These are phyloP conservation scores for Termitomyces sp. DNA, from an alignment of 768 basidiomycete genomes.

Conservation along the genomic window DNA sequence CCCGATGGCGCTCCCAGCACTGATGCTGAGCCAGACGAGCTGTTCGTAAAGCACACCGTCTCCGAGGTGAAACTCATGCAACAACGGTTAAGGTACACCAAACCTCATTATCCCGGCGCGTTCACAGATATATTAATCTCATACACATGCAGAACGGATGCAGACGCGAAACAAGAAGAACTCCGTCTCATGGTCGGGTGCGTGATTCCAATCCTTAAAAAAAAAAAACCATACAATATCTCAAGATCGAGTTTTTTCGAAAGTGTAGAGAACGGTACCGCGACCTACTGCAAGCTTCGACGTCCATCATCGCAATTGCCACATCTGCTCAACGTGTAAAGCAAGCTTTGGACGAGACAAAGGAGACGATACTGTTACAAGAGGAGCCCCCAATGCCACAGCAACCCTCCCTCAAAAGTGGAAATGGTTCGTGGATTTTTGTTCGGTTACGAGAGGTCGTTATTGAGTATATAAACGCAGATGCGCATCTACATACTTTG, in stretches of 20 bases:
- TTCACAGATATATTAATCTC: neutral
- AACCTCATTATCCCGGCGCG: neutral
- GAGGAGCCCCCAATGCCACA: constrained; percentile 42
- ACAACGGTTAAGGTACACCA: constrained; percentile 59
- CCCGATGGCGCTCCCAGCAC: constrained; percentile 18
- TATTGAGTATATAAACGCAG: constrained; percentile 30
- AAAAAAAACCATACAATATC: constrained; percentile 5
- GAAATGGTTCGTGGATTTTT: constrained; percentile 35
- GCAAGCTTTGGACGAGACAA: constrained; percentile 61
- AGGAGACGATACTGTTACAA: constrained; percentile 47
- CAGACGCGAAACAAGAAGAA: constrained; percentile 85
- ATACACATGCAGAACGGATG: constrained; percentile 69
- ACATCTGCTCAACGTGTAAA: constrained; percentile 64
- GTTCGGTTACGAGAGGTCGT: constrained; percentile 2
- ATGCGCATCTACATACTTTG: constrained; percentile 62
- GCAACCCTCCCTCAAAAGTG: constrained; percentile 32
- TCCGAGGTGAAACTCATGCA: constrained; percentile 66
- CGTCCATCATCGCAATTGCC: constrained; percentile 78
- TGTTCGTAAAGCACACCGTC: constrained; percentile 71
- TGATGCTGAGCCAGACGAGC: constrained; percentile 62
- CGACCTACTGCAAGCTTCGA: constrained; percentile 81
- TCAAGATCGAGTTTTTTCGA: constrained; percentile 39
- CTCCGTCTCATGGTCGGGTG: constrained; percentile 90
- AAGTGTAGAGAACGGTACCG: constrained; percentile 86
- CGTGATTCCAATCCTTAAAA: constrained; percentile 33